These are phyloP conservation scores for Cinchona pubescens DNA, from an alignment of 257 asterid genomes.

Conservation along the genomic window DNA sequence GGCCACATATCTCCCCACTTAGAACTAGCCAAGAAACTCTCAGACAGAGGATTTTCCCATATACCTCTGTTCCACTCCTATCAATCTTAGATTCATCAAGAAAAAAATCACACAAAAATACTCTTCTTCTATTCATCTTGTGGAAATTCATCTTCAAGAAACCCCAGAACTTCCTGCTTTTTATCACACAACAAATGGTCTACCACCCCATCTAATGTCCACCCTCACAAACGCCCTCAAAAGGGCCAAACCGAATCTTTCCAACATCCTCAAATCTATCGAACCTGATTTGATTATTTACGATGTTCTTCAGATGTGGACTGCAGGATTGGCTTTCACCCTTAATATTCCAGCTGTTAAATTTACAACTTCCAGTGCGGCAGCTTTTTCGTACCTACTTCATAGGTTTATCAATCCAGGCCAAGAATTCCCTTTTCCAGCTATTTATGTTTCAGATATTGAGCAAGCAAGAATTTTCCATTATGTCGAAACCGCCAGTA, in stretches of 20 bases:
- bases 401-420: slow-evolving; percentile 13
- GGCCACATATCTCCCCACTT: slow-evolving; percentile 56
- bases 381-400: slow-evolving; percentile 22
- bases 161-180: slow-evolving; percentile 45
- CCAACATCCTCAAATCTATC: slow-evolving; percentile 20
- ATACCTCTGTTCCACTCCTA: slow-evolving; percentile 41
- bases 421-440: slow-evolving; percentile 35
- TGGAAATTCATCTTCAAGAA: slow-evolving; percentile 38
- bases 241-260: slow-evolving; percentile 28
- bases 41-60: slow-evolving; percentile 26
- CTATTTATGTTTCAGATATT: slow-evolving; percentile 9
- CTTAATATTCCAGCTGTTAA: slow-evolving; percentile 25
- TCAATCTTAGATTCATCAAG: slow-evolving; percentile 38
- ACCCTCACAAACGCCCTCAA: slow-evolving; percentile 32
- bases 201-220: slow-evolving; percentile 46
- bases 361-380: slow-evolving; percentile 36
- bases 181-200: slow-evolving; percentile 52
- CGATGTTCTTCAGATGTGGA: slow-evolving; percentile 41
- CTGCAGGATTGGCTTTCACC: slow-evolving; percentile 19
- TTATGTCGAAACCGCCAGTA: too few relatives aligned
- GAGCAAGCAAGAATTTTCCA: slow-evolving; percentile 21
- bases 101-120: slow-evolving; percentile 22
- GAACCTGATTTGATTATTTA: slow-evolving; percentile 42
- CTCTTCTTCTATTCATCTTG: slow-evolving; percentile 26
- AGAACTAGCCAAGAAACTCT: slow-evolving; percentile 48